phyloP scores from a whole-genome alignment of 2,329 filamentous ascomycete genomes.

The Talaromyces sp. region DNA sequence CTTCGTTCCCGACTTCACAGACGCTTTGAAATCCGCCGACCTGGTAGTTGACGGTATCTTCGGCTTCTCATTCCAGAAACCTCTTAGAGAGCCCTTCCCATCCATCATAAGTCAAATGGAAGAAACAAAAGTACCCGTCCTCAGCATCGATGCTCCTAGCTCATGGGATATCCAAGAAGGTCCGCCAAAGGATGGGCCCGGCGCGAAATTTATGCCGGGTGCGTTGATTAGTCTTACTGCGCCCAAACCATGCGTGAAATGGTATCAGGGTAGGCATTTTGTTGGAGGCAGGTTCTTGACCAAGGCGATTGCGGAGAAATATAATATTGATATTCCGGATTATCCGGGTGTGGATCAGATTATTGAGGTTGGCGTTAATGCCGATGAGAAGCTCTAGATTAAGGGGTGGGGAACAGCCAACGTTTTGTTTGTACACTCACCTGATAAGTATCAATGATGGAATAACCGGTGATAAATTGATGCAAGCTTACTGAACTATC shows the following conservation, averaged over 20 bases:
- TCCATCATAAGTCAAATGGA: slow-evolving; percentile 74
- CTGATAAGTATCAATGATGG: not conserved
- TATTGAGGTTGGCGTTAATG: slow-evolving; percentile 62
- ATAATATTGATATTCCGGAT: slow-evolving; percentile 73
- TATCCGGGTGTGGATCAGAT: slow-evolving; percentile 88
- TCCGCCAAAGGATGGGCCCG: slow-evolving; percentile 71
- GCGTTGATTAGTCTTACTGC: slow-evolving; percentile 86
- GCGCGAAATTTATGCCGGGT: slow-evolving; percentile 74
- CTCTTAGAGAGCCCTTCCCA: slow-evolving; percentile 88
- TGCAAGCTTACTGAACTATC: slow-evolving; percentile 4
- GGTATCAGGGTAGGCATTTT: slow-evolving; percentile 86
- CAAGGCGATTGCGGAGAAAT: slow-evolving; percentile 74
- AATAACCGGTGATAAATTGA: slow-evolving; percentile 1
- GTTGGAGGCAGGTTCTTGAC: slow-evolving; percentile 87
- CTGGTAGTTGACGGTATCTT: slow-evolving; percentile 93
- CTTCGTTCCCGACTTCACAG: slow-evolving; percentile 75
- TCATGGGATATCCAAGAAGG: slow-evolving; percentile 91
- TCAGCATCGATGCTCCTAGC: slow-evolving; percentile 87
- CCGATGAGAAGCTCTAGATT: slow-evolving; percentile 32
- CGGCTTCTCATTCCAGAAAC: slow-evolving; percentile 88
- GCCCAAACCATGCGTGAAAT: slow-evolving; percentile 82
- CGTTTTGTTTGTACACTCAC: not conserved
- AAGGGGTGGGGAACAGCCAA: not conserved
- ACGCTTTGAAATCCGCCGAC: slow-evolving; percentile 65
- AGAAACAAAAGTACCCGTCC: slow-evolving; percentile 69